Percentiles rank a stretch among this genome's conserved stretches.
Evolutionary conservation across 768 basidiomycete genomes (phyloP).

Genomic region (Termitomyces sp.): DNA sequence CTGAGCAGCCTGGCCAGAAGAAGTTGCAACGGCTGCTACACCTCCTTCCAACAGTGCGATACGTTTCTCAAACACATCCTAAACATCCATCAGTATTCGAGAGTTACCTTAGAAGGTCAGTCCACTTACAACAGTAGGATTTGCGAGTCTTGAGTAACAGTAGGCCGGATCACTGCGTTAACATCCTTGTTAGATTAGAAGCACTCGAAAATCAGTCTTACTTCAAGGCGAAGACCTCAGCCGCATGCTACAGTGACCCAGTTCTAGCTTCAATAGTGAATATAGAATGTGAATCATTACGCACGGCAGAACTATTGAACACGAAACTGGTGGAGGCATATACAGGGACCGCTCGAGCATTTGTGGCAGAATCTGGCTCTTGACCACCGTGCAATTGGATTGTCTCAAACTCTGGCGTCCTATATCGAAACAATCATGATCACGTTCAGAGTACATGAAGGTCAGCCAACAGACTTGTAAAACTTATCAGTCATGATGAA

Average conservation of each 20-base stretch:
- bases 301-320: constrained; percentile 54
- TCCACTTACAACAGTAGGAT: constrained; percentile 56
- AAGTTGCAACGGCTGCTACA: constrained; percentile 64
- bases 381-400: constrained; percentile 79
- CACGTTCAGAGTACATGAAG: not conserved
- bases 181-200: not conserved
- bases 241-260: constrained; percentile 47
- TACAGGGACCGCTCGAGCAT: constrained; percentile 75
- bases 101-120: not conserved
- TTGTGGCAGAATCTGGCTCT: constrained; percentile 53
- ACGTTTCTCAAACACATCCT: constrained; percentile 78
- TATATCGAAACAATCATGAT: constrained; percentile 8
- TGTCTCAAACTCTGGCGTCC: constrained; percentile 72
- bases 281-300: not conserved
- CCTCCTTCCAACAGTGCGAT: constrained; percentile 82
- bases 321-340: constrained; percentile 69
- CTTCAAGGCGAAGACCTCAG: constrained; percentile 65
- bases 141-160: constrained; percentile 65
- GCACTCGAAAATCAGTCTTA: constrained; percentile 13
- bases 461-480: not conserved
- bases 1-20: constrained; percentile 76
- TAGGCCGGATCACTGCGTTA: constrained; percentile 43
- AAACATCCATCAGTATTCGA: not conserved
- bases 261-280: not conserved
- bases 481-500: not conserved